Base-by-base conservation (phyloP, 148 eudicot genomes). In the Camellia sinensis region DNA sequence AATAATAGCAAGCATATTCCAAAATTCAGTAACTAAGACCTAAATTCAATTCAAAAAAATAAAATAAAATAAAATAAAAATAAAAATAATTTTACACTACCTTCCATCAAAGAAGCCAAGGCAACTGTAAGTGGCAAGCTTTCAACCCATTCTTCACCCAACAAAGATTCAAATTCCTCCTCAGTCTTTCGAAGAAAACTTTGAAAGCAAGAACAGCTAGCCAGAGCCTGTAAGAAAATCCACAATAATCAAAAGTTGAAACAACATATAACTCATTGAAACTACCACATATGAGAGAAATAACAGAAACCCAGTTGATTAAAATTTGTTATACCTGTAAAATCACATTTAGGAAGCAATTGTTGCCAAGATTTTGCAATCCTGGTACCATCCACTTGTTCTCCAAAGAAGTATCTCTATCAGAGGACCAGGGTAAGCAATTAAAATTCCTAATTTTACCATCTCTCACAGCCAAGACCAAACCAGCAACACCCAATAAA, bases 301-400 rank as follows among this genome's bases (percentile, higher is more conserved):
- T 54, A 73, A 54, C 40, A n/a, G 62, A 54, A 73, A 73, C 3
- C 21, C 76, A 53, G 21, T 14, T 22, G 45, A 5, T 3, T 14
- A 65, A 63, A 29, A 29, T 29, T 65, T 15, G 64, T n/a, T 67
- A 72, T 86, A 95, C 99, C 99, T 96, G 99, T 81, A 96, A 84
- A 87, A 96, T 85, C 40, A 92, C 99, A 92, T 96, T 96, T 40
- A 96, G 82, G 83, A 96, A 96, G 66, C 99, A 96, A 80, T 92
- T 96, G 80, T 96, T 93, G 13, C 99, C 99, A 10, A 93, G 87
- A 86, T 96, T 96, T 29, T 86, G 85, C 91, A 96, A 87, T 22
- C 99, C 99, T 10, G 98, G 97, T 13, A 95, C 91, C 12, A 84
- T 79, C 83, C 62, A 81, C 54, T 61, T 56, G 80, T 80, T 79